Base-by-base conservation (phyloP, 768 basidiomycete species). In the Nidularia pulvinata region DNA sequence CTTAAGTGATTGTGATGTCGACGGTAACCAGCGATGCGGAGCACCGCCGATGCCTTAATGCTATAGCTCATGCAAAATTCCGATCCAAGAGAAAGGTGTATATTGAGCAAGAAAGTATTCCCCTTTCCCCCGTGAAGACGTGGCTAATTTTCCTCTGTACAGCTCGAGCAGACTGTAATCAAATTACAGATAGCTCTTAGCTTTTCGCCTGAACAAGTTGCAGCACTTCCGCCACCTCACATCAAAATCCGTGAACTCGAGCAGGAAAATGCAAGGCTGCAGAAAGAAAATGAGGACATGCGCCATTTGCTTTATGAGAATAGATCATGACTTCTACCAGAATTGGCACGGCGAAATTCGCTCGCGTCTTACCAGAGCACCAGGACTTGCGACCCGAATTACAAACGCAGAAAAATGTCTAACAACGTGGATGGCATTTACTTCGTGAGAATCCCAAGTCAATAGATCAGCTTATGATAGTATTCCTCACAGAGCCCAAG, bases 1-100 rank as follows among this genome's bases (percentile, higher is more conserved):
- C 68, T 78, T 80, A 81, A 78, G 78, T 80, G 65, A 78, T 75
- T 66, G 67, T 77, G 72, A 84, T 84, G 81, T 83, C 84, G 67
- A 81, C 82, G 68, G 73, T 81, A 66, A 76, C 77, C 59, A 71
- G 76, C 65, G 76, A 82, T 76, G 72, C 82, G 73, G 75, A 70
- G 69, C 73, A 74, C 65, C 49, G 89, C 72, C 85, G 88, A 60
- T 89, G 87, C 80, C 87, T 90, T 77, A 91, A 91, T 75, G 89
- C 88, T 51, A 88, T 86, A 71, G 92, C 92, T 7, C 92, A 94
- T 74, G 92, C 92, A 35, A 78, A 92, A 61, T 92, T 94, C 77
- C 85, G 92, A 56, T 92, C 91, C 67, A 94, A 94, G 70, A 82
- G 92, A 72, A 94, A 94, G 75, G 92, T 92, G 9, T 94, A 94